Evolutionary conservation across 2,329 filamentous ascomycete species (phyloP), one percentile per base, ranked within the genome.

Genomic region (Colletotrichum sansevieriae): DNA sequence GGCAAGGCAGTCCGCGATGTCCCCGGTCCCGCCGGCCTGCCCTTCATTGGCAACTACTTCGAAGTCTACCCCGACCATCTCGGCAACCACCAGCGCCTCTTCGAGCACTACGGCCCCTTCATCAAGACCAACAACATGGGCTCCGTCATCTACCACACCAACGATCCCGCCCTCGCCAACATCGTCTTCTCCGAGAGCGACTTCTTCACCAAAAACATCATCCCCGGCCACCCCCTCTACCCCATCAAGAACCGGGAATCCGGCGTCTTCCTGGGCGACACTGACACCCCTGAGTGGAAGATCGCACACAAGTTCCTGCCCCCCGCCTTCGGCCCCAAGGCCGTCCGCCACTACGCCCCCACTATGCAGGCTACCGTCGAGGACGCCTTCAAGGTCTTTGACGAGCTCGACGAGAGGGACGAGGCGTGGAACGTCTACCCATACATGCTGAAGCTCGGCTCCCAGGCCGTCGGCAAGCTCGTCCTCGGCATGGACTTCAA

Each of bases 281-380:
- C 85, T 0, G 80, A 86, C 20, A 84, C 82, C 0, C 79, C 82
- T 15, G 80, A 83, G 63, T 88, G 84, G 84, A 74, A 76, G 25
- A 72, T 83, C 0, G 83, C 84, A 0, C 89, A 90, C 79, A 91
- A 90, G 74, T 91, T 90, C 75, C 71, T 90, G 0, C 87, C 88
- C 0, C 87, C 88, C 0, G 84, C 86, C 0, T 78, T 90, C 11
- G 83, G 83, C 0, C 87, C 88, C 37, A 89, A 88, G 73, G 88
- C 88, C 0, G 87, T 90, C 4, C 80, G 85, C 1, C 88, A 90
- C 71, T 90, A 90, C 69, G 83, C 86, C 0, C 87, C 88, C 0
- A 83, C 81, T 0, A 90, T 91, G 86, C 86, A 89, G 70, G 75
- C 80, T 54, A 84, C 83, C 0, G 81, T 87, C 2, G 83, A 88